A percentile compares a stretch with the other conserved stretches of the same genome.
phyloP scores from a whole-genome alignment of 352 stramenopile species.

The Globisporangium paddicum region DNA sequence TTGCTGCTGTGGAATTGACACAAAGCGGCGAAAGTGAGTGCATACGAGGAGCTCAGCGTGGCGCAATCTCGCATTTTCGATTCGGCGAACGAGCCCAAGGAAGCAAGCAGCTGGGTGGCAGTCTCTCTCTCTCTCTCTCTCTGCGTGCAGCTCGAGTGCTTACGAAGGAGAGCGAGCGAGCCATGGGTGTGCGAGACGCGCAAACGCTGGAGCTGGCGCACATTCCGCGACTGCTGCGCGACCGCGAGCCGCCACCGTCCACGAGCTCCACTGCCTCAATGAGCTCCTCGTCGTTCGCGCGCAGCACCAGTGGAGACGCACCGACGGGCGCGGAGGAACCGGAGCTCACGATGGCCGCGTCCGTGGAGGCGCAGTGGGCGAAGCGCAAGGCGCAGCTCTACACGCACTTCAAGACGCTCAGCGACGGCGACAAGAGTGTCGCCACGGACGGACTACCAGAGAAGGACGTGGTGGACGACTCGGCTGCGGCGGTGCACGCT shows the following conservation, averaged over 20 bases:
- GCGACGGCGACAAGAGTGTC: slow-evolving; percentile 11
- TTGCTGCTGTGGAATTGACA: too few species aligned
- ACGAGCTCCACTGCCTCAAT: not conserved
- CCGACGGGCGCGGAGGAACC: not conserved
- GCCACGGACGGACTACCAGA: not conserved
- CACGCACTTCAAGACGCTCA: slow-evolving; percentile 36
- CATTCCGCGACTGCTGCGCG: slow-evolving; percentile 2
- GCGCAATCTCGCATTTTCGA: too few species aligned
- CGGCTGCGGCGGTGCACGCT: slow-evolving; percentile 9
- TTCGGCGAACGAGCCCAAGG: too few species aligned
- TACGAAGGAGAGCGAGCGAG: not conserved
- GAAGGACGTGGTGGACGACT: not conserved
- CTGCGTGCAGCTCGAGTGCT: too few species aligned
- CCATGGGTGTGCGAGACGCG: slow-evolving; percentile 11
- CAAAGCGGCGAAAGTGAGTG: too few species aligned
- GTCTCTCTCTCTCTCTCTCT: too few species aligned
- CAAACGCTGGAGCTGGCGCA: slow-evolving; percentile 8
- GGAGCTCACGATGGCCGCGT: slow-evolving; percentile 26
- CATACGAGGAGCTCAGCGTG: too few species aligned
- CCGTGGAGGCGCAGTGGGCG: slow-evolving; percentile 26
- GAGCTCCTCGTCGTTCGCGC: not conserved
- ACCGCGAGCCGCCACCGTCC: not conserved
- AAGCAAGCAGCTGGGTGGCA: too few species aligned
- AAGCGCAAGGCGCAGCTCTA: slow-evolving; percentile 44
- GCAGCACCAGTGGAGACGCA: not conserved